phyloP scores from a whole-genome alignment of 2,329 filamentous ascomycete species.

The Diplodia scrobiculata region DNA sequence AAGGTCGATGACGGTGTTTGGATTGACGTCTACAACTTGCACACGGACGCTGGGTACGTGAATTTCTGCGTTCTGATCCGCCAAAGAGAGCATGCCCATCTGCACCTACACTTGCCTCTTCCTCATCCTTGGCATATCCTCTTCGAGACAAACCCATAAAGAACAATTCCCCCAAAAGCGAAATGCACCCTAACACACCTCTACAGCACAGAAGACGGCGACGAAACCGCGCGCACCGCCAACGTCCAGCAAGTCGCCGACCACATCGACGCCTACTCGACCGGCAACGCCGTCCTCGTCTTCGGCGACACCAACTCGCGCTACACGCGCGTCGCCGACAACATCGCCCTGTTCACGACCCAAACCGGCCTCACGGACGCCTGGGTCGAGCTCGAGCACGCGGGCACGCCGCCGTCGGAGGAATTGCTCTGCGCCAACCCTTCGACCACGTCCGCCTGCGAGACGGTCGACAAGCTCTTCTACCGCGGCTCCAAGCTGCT shows the following conservation, averaged over 20 bases:
- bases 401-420: conserved; percentile 33
- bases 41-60: conserved; percentile 62
- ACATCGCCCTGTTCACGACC: conserved; percentile 54
- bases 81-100: no score
- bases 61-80: neutral
- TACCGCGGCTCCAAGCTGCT: conserved; percentile 58
- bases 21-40: conserved; percentile 67
- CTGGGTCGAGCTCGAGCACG: conserved; percentile 59
- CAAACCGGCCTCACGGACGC: conserved; percentile 59
- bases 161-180: neutral
- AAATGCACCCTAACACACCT: neutral
- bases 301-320: conserved; percentile 68
- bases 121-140: no score
- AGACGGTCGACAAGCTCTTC: conserved; percentile 69
- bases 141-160: neutral
- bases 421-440: conserved; percentile 61
- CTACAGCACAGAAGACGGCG: conserved; percentile 50
- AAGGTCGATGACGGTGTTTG: conserved; percentile 57
- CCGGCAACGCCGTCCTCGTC: conserved; percentile 64
- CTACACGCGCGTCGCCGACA: conserved; percentile 61
- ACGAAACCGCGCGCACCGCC: conserved; percentile 59
- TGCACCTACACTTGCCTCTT: no score
- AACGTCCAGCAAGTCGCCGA: conserved; percentile 63
- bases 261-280: conserved; percentile 59
- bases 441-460: conserved; percentile 57